phyloP scores from a whole-genome alignment of 306 rosid species.

The apple (Malus domestica) region ASM211411v1 NC_041798.1:25747501-25748000 shows the following conservation, averaged over 20 bases:
- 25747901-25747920: too few species aligned
- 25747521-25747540: conserved; percentile 48
- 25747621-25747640: conserved; percentile 33
- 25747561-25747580: conserved; percentile 38
- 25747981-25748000: too few species aligned
- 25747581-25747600: conserved; percentile 56
- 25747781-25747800: conserved; percentile 42
- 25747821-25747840: conserved; percentile 16
- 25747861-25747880: too few species aligned
- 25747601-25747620: conserved; percentile 48
- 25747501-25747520: conserved; percentile 46
- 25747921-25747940: rapidly evolving
- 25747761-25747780: conserved; percentile 22
- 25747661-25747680: conserved; percentile 41
- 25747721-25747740: conserved; percentile 25
- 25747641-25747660: conserved; percentile 80
- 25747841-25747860: background rate
- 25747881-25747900: too few species aligned
- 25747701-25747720: conserved; percentile 25
- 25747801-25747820: conserved; percentile 30
- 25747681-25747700: conserved; percentile 46
- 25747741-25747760: conserved; percentile 6
- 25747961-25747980: too few species aligned
- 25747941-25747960: too few species aligned
- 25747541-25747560: conserved; percentile 70